Base-by-base conservation (phyloP, 257 asterid genomes). In the Nicotiana obtusifolia region DNA sequence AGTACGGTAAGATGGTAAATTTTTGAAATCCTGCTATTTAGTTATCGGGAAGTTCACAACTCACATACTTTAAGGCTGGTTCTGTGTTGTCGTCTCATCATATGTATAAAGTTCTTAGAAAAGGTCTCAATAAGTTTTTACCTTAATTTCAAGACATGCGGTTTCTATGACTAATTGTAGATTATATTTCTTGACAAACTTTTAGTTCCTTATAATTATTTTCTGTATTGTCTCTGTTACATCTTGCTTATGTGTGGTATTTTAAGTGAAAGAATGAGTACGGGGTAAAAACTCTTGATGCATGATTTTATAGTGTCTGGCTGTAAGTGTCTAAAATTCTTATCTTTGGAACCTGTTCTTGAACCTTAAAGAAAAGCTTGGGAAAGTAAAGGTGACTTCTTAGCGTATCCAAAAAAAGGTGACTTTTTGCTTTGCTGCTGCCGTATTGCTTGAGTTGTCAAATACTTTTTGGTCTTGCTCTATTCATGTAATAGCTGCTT, bases 1-100 rank as follows among this genome's bases (percentile, higher is more conserved):
- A 93, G 99, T 85, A 91, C 99, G 90, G 98, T 96, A 84, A 88
- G 97, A 87, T 81, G 54, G 37, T 59, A 54, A 20, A 71, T 47
- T 53, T 69, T 47, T 62, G 44, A 67, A 37, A 54, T 11, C 33
- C 52, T 69, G 33, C 68, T 57, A 22, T 54, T 81, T 26, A 16
- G 19, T 19, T 66, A 22, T 37, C 10, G 75, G 54, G 10, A 47
- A 75, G 49, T 24, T 47, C 62, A 24, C 24, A 24, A 49, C 24
- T 15, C 44, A 49, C 80, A 24, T 54, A 49, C 52, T 73, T 73
- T 49, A 20, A 47, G 41, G 0, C 24, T 14, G 41, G 35, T 73
- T 60, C 16, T 14, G 15, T 24, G 61, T 73, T 73, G 15, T 26
- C 24, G 41, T 47, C 41, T 73, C 61, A 22, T 73, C 78, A 41